Evolutionary conservation across 805 yeast species (phyloP), one percentile per base, ranked within the genome.

Genomic region (Sporopachydermia quercuum): DNA sequence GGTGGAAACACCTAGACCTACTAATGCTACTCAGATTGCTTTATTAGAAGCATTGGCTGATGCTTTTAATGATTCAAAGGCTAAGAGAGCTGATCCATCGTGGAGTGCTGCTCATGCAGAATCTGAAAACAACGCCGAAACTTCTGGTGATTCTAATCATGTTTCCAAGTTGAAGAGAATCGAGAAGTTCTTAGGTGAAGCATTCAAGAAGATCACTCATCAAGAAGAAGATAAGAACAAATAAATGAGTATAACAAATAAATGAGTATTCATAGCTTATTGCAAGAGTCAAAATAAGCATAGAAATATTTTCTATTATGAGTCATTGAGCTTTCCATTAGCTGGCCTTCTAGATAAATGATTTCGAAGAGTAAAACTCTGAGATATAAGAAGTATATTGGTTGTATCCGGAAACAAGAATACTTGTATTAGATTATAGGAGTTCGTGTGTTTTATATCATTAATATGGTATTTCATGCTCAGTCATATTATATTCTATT

Each of bases 1-100:
- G 38, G 80, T 91, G 14, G 71, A 74, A 50, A 74, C 86, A 3
- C 63, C 77, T 49, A 71, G 76, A 42, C 94, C 97, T 2, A 69
- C 70, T 41, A 78, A 82, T 16, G 82, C 89, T 11, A 78, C 91
- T 1, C 95, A 91, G 57, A 78, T 77, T 8, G 93, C 93, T 18
- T 63, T 91, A 41, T 68, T 93, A 51, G 99, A 91, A 56, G 95
- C 96, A 0, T 68, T 91, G 46, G 98, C 99, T 1, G 96, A 86
- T 53, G 80, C 94, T 2, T 71, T 80, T 38, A 74, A 81, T 43
- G 99, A 91, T 56, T 65, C 66, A 35, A 69, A 66, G 16, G 98
- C 98, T 3, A 80, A 71, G 48, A 66, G 93, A 46, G 64, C 77
- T 8, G 76, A 74, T 51, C 72, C 74, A 17, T 49, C 59, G 19